Evolutionary conservation across 2,329 filamentous ascomycete genomes (phyloP), one percentile per base, ranked within the genome.

Genomic region (Botrytis medusae): DNA sequence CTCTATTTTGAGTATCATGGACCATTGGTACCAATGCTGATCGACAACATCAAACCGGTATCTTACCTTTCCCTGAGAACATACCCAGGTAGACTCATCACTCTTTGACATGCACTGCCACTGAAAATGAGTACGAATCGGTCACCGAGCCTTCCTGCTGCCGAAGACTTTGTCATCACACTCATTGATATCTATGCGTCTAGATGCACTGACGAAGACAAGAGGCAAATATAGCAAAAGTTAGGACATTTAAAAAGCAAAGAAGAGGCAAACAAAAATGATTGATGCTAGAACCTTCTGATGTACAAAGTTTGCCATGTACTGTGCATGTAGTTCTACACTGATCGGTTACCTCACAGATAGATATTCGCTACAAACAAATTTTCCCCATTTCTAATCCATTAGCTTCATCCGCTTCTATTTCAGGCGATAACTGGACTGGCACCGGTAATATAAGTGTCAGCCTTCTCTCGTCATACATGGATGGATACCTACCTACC

Each of bases 381-480:
- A 18, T 18, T 54, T 14, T 48, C 42, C 29, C 42, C 42, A 34
- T 48, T 48, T 46, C 37, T 29, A 54, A 40, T 40, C 40, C 5
- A 42, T 34, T n/a, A 62, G 60, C 34, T 48, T 34, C 46, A 34
- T 22, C 65, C 65, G 18, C 48, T 57, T 57, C 65, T 57, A 57
- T 57, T 57, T 57, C 65, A 42, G 25, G 65, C 65, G 9, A 42
- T 32, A 32, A 29, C 46, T 46, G 48, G 48, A 18, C 40, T 63
- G 29, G 40, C 29, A n/a, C 14, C 37, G 37, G 40, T 14, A 16
- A 51, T 51, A 3, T 46, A 44, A 42, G 20, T 65, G 37, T 51
- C 64, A 63, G 64, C 46, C 64, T 64, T 42, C 16, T 64, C 61
- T 51, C 63, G 63, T 65, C 63, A 51, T 51, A 65, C 42, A 63